Base-by-base conservation (phyloP, 352 stramenopile genomes). In the Phytophthora aleatoria region DNA sequence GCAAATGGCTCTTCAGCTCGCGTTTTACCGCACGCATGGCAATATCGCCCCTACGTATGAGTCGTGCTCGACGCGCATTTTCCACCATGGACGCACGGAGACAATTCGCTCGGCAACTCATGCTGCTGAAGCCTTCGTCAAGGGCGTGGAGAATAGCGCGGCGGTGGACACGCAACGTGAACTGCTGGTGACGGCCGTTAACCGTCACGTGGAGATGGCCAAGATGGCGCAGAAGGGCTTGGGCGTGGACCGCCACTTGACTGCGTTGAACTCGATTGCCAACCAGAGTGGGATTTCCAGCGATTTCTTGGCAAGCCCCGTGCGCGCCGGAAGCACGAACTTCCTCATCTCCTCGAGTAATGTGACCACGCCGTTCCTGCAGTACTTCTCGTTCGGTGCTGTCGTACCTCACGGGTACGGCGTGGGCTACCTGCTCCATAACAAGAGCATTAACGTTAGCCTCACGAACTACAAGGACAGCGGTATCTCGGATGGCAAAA, bases 291-390 rank as follows among this genome's bases (percentile, higher is more conserved):
- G 73, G 16, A 68, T 97, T 39, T 64, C 75, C 31, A 90, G 81
- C 53, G 74, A 88, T 12, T 97, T 97, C 61, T 74, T 97, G 61
- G 61, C 67, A 39, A 93, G 86, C 35, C 85, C 89, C 4, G 76
- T 95, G 63, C 91, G 83, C 50, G 76, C 81, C 0, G 72, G 79
- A 48, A 96, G 80, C 67, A 90, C 87, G 11, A 94, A 94, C 64
- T 97, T 95, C 70, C 81, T 91, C 64, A 83, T 97, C 58, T 97
- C 88, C 36, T 96, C 92, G 30, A 97, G 89, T 72, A 97, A 97
- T 69, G 84, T 97, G 27, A 97, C 90, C 33, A 84, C 65, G 59
- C 92, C 90, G 8, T 96, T 95, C 70, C 64, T 97, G 48, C 69
- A 94, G 43, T 96, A 94, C 67, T 97, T 97, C 35, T 86, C 77